phyloP scores from a whole-genome alignment of 2,329 filamentous ascomycete species.

The Botrytis elliptica region DNA sequence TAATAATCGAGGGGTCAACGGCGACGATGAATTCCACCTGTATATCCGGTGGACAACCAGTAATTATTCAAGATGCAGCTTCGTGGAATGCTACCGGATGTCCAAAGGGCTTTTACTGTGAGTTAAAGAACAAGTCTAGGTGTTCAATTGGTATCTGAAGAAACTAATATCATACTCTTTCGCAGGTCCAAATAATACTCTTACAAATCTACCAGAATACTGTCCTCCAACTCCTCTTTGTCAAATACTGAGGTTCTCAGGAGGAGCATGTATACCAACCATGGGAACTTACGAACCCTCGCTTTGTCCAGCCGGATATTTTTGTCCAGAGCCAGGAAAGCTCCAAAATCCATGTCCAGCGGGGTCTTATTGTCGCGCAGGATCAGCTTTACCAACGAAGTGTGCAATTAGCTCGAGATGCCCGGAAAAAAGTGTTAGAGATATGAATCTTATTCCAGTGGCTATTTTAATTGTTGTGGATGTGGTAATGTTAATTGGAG shows the following conservation, averaged over 20 bases:
- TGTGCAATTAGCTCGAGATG: conserved; percentile 50
- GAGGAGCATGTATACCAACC: conserved; percentile 23
- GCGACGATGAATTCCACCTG: conserved; percentile 15
- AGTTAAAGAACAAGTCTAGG: neutral
- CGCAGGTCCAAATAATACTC: conserved; percentile 18
- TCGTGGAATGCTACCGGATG: conserved; percentile 18
- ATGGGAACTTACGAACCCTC: conserved; percentile 48
- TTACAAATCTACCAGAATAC: conserved; percentile 30
- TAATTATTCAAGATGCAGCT: conserved; percentile 11
- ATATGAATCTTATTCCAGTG: conserved; percentile 35
- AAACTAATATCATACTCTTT: neutral
- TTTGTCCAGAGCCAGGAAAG: conserved; percentile 48
- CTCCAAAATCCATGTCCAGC: conserved; percentile 46
- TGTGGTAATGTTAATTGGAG: conserved; percentile 42
- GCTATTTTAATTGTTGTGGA: conserved; percentile 43
- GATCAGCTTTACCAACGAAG: conserved; percentile 48
- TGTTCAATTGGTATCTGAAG: neutral
- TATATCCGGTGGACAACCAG: conserved; percentile 12
- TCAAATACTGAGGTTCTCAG: conserved; percentile 25
- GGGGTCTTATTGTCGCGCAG: conserved; percentile 53
- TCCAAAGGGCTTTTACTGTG: conserved; percentile 15
- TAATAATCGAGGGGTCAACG: neutral
- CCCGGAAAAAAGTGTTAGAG: conserved; percentile 44
- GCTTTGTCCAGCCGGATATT: conserved; percentile 49
- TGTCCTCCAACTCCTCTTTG: conserved; percentile 32